Evolutionary conservation across 441 rosid species (phyloP), one percentile per base, ranked within the genome.

Genomic region (Viola pubescens): DNA sequence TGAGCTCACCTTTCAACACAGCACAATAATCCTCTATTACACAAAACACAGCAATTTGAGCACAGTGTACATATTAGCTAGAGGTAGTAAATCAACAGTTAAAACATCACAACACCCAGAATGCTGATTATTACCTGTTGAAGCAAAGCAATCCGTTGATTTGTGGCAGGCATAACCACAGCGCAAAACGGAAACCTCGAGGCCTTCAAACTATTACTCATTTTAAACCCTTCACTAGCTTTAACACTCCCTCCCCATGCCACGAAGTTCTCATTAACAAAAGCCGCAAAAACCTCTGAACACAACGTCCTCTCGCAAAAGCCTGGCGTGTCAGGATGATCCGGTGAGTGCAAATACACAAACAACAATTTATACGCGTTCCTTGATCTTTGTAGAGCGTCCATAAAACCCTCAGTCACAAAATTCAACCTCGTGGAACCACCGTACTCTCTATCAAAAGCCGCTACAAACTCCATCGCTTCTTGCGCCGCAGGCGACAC

Each of bases 151-250:
- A 90, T 90, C 78, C 96, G 80, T 81, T 94, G 94, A 39, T 94
- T 88, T 37, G 90, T 71, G 54, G 99, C 94, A 4, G 96, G 87
- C 99, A 94, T 94, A 63, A 90, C 96, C 14, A 90, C 85, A 14
- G 99, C 97, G 54, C 96, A 88, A 67, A 90, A 94, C 0, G 99
- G 99, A 58, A 77, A 94, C 68, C 91, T 73, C 0, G 96, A 90
- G 0, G 97, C 99, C 74, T 94, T 94, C 83, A 90, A 84, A 79
- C 97, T 89, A 66, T 84, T 86, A 60, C 99, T 90, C 97, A 94
- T 94, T 80, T 94, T 94, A 80, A 94, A 94, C 26, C 99, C 99
- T 76, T 94, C 99, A 56, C 96, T 94, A 56, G 85, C 84, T 55
- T 96, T 77, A 68, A 94, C 86, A 62, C 87, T 90, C 19, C 94